Conservation (phyloP, 2,329 filamentous ascomycete species). For the Tolypocladium inflatum region DNA sequence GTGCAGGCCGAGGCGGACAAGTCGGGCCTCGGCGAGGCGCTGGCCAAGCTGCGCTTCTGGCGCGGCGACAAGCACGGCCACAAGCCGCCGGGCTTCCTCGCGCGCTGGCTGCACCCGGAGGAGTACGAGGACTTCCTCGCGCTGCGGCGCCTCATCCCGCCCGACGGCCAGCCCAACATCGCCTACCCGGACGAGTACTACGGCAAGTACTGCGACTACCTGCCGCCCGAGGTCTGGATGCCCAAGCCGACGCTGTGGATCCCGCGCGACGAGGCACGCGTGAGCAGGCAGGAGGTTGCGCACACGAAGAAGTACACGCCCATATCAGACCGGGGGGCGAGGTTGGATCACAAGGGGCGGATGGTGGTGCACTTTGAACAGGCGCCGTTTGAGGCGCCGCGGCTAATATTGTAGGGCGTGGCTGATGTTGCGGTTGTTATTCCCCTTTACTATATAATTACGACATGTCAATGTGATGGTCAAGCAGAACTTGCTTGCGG, state of each 20-base stretch:
- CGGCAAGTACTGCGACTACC: slow-evolving; percentile 50
- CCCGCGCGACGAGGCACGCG: slow-evolving; percentile 62
- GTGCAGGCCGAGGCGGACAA: slow-evolving; percentile 13
- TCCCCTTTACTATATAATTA: background rate
- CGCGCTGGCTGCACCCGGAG: slow-evolving; percentile 70
- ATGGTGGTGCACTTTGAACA: slow-evolving; percentile 25
- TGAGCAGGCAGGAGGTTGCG: slow-evolving; percentile 67
- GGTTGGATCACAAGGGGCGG: slow-evolving; percentile 22
- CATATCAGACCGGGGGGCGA: slow-evolving; percentile 55
- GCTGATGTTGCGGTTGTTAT: background rate
- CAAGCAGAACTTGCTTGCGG: background rate
- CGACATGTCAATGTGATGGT: background rate
- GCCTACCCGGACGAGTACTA: slow-evolving; percentile 42
- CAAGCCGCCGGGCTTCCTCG: slow-evolving; percentile 40
- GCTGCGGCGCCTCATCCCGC: slow-evolving; percentile 60
- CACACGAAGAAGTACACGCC: slow-evolving; percentile 63
- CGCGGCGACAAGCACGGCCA: slow-evolving; percentile 14
- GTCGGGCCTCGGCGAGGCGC: slow-evolving; percentile 16
- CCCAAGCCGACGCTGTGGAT: slow-evolving; percentile 72
- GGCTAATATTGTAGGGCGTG: slow-evolving; percentile 12
- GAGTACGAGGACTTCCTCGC: slow-evolving; percentile 63
- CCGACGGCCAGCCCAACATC: slow-evolving; percentile 30
- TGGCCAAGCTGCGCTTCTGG: slow-evolving; percentile 17
- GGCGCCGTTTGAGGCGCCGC: slow-evolving; percentile 25
- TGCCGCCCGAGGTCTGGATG: slow-evolving; percentile 54